Percentiles rank a stretch among this genome's conserved stretches.
Evolutionary conservation across 1,139 yeast species (phyloP).

Genomic region (Arxiozyma slooffiae): DNA sequence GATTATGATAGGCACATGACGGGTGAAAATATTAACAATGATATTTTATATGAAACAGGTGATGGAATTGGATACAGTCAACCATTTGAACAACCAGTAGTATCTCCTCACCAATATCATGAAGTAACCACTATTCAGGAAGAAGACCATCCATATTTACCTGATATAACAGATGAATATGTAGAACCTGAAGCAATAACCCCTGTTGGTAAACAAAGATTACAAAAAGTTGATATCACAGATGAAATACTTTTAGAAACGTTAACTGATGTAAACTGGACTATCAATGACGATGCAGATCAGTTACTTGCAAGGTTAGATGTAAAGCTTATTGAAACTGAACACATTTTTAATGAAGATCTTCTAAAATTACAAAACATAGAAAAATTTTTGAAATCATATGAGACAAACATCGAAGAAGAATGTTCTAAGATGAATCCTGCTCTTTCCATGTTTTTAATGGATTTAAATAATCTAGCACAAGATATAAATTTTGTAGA

Average conservation of each 20-base stretch:
- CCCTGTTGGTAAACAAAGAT: neutral
- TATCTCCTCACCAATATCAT: constrained; percentile 20
- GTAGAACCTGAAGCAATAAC: neutral
- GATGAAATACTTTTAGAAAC: constrained; percentile 35
- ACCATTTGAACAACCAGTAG: constrained; percentile 8
- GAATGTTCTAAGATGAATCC: constrained; percentile 62
- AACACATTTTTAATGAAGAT: constrained; percentile 41
- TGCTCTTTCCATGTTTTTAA: constrained; percentile 44
- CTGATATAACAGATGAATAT: constrained; percentile 1
- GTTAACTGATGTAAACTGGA: constrained; percentile 69
- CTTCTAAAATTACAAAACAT: constrained; percentile 30
- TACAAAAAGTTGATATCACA: constrained; percentile 6
- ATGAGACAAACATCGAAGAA: constrained; percentile 35
- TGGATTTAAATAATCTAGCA: constrained; percentile 51
- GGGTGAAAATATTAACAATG: constrained; percentile 8
- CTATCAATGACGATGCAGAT: constrained; percentile 51
- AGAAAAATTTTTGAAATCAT: constrained; percentile 37
- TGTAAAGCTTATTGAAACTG: constrained; percentile 42
- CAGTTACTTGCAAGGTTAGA: constrained; percentile 47
- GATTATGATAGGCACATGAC: constrained; percentile 7
- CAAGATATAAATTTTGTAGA: constrained; percentile 67
- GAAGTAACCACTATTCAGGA: constrained; percentile 29
- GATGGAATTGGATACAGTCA: constrained; percentile 27
- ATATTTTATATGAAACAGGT: constrained; percentile 25
- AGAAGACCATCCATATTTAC: constrained; percentile 12